These are phyloP conservation scores for Nakaseomyces sp. DNA, from an alignment of 1,139 yeast genomes.

Conservation along the genomic window DNA sequence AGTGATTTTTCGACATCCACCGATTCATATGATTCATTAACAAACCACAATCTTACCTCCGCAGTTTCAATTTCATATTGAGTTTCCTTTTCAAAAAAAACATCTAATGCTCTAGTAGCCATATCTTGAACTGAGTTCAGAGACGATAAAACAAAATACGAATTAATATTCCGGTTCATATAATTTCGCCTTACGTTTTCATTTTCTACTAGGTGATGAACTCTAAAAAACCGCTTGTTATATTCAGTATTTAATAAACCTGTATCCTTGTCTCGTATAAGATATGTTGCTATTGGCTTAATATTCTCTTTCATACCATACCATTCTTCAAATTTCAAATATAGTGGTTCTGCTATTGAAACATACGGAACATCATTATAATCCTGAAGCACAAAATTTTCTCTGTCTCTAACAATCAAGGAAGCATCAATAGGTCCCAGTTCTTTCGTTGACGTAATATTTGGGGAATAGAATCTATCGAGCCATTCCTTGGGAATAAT, in stretches of 20 bases:
- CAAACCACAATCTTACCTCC: conserved; percentile 30
- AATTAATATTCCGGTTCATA: conserved; percentile 19
- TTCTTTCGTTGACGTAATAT: conserved; percentile 14
- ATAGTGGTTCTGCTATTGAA: conserved; percentile 38
- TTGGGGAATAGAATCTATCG: conserved; percentile 26
- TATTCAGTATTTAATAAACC: conserved; percentile 43
- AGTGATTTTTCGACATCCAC: conserved; percentile 8
- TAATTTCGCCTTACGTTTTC: conserved; percentile 5
- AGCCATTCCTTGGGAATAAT: conserved; percentile 36
- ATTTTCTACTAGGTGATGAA: conserved; percentile 40
- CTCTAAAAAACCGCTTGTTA: conserved; percentile 41
- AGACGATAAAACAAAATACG: conserved; percentile 18
- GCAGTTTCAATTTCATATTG: conserved; percentile 17
- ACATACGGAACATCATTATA: conserved; percentile 27
- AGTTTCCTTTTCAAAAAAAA: conserved; percentile 20
- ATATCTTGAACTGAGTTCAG: conserved; percentile 19
- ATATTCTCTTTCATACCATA: conserved; percentile 42
- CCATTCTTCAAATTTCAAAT: conserved; percentile 41
- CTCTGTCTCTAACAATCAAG: conserved; percentile 27
- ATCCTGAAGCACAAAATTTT: conserved; percentile 30
- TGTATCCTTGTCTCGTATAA: conserved; percentile 35
- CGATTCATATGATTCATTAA: conserved; percentile 11
- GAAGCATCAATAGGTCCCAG: conserved; percentile 35
- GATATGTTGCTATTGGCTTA: conserved; percentile 40
- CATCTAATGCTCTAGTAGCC: conserved; percentile 20